These are phyloP conservation scores for Phaeosphaeria sp. DNA, from an alignment of 2,329 filamentous ascomycete species.

Conservation along the genomic window DNA sequence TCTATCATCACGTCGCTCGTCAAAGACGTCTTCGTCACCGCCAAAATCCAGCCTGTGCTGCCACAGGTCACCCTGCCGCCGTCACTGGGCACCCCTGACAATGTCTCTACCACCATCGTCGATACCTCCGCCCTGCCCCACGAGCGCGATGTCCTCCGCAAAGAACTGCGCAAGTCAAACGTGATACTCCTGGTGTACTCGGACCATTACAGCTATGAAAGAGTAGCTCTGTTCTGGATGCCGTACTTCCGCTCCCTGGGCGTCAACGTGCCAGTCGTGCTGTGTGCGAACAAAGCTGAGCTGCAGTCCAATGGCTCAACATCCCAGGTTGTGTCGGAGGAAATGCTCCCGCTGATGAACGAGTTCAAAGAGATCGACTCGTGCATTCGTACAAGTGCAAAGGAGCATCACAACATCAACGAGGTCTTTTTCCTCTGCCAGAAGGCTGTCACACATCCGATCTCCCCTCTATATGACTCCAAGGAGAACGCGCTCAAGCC, in stretches of 20 bases:
- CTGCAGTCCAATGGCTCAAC: slow-evolving; percentile 76
- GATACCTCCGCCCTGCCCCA: slow-evolving; percentile 96
- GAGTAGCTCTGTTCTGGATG: slow-evolving; percentile 97
- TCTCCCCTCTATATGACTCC: slow-evolving; percentile 94
- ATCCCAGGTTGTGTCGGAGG: slow-evolving; percentile 88
- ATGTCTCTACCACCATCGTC: slow-evolving; percentile 96
- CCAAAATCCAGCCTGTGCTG: slow-evolving; percentile 93
- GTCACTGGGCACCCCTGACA: slow-evolving; percentile 90
- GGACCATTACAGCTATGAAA: slow-evolving; percentile 98
- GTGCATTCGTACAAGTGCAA: slow-evolving; percentile 91
- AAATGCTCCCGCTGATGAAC: slow-evolving; percentile 97
- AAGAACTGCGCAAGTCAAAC: slow-evolving; percentile 95
- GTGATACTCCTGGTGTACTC: slow-evolving; percentile 97
- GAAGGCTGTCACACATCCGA: slow-evolving; percentile 96
- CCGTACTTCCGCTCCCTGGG: slow-evolving; percentile 96
- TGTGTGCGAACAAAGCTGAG: slow-evolving; percentile 98
- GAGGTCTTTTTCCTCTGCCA: slow-evolving; percentile 97
- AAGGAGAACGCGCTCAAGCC: slow-evolving; percentile 89
- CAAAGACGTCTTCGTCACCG: slow-evolving; percentile 94
- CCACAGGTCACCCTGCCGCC: slow-evolving; percentile 95
- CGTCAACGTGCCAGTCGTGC: slow-evolving; percentile 96
- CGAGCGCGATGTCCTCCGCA: slow-evolving; percentile 86
- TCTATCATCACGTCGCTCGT: slow-evolving; percentile 87
- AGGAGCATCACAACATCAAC: slow-evolving; percentile 92
- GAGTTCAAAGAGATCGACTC: slow-evolving; percentile 99